Percentiles rank a stretch among this genome's conserved stretches.
These are phyloP conservation scores for Hydrangea macrophylla DNA, from an alignment of 148 eudicot genomes.

Conservation along the genomic window DNA sequence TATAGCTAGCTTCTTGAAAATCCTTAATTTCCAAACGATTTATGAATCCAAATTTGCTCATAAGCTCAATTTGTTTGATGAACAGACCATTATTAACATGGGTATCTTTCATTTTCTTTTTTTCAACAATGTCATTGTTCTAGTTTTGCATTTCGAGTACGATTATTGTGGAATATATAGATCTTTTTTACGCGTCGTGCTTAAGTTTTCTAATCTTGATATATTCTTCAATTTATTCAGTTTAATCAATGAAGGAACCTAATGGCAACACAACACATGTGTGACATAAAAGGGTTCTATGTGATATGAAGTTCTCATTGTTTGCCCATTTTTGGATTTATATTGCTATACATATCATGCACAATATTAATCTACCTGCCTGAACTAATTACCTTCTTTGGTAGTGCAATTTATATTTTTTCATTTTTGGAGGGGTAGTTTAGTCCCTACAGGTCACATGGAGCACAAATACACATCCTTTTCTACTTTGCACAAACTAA, in stretches of 20 bases:
- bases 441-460: slow-evolving; percentile 16
- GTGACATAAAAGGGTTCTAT: background rate
- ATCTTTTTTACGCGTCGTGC: background rate
- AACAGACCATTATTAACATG: background rate
- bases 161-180: slow-evolving; percentile 7
- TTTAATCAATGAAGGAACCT: slow-evolving; percentile 3
- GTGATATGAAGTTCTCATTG: slow-evolving; percentile 15
- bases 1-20: too few relatives aligned
- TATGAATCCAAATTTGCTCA: background rate
- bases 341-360: slow-evolving; percentile 1
- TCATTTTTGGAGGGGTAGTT: background rate
- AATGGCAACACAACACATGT: slow-evolving; percentile 7
- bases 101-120: background rate
- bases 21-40: background rate
- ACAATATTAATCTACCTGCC: slow-evolving; percentile 4
- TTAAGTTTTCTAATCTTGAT: background rate
- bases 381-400: slow-evolving; percentile 12
- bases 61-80: background rate
- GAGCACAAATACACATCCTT: slow-evolving; percentile 10
- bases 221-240: background rate
- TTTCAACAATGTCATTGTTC: too few relatives aligned
- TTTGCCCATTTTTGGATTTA: slow-evolving; percentile 5
- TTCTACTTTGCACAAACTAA: background rate
- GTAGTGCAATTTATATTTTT: background rate
- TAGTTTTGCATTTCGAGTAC: too few relatives aligned